phyloP scores from a whole-genome alignment of 495 filamentous ascomycete species.

The Tuber aestivum region DNA sequence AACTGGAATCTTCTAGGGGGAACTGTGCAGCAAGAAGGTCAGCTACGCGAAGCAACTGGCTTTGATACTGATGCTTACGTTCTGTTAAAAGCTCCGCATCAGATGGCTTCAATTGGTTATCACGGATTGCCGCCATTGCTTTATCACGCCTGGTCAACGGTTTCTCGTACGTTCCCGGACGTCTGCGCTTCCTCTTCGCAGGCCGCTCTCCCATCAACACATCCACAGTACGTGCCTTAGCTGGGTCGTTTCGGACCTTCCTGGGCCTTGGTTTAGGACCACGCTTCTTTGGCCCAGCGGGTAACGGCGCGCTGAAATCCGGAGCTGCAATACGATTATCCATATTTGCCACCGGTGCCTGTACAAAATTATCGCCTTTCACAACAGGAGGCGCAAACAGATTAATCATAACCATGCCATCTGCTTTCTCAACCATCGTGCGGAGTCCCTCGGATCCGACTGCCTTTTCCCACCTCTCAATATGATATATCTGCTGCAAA shows the following conservation, averaged over 20 bases:
- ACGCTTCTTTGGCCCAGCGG: slow-evolving; percentile 25
- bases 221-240: slow-evolving; percentile 29
- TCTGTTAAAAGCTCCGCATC: slow-evolving; percentile 33
- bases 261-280: slow-evolving; percentile 26
- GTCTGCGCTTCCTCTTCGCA: slow-evolving; percentile 31
- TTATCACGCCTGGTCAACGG: slow-evolving; percentile 33
- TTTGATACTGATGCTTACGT: slow-evolving; percentile 12
- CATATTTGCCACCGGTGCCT: slow-evolving; percentile 35
- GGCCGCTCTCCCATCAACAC: slow-evolving; percentile 33
- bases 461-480: slow-evolving; percentile 38
- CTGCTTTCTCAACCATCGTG: slow-evolving; percentile 25
- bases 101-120: slow-evolving; percentile 33
- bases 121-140: slow-evolving; percentile 41
- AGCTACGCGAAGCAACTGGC: not conserved
- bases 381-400: slow-evolving; percentile 40
- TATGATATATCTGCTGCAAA: slow-evolving; percentile 35
- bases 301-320: slow-evolving; percentile 24
- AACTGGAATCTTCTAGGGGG: slow-evolving; percentile 35
- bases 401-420: slow-evolving; percentile 40
- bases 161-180: slow-evolving; percentile 34
- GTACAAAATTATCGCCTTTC: slow-evolving; percentile 34
- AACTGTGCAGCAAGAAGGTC: slow-evolving; percentile 13
- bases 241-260: slow-evolving; percentile 6
- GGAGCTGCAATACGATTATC: slow-evolving; percentile 33
- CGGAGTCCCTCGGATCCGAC: slow-evolving; percentile 1